Evolutionary conservation across 345 rosid genomes (phyloP), one percentile per base, ranked within the genome.

Genomic region (Arabidopsis arenosa): DNA sequence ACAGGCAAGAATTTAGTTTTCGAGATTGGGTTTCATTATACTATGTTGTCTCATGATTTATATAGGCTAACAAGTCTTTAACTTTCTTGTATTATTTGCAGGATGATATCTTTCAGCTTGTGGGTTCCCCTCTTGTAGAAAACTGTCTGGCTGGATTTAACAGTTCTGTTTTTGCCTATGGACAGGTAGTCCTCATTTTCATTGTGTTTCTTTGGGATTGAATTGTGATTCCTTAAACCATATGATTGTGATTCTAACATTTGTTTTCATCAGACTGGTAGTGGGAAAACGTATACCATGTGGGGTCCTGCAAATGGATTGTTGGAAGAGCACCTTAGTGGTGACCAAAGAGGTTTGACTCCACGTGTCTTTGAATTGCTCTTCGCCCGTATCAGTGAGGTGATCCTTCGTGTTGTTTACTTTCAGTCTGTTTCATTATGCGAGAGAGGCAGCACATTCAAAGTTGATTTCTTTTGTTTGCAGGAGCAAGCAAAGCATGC

Each of bases 141-240:
- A 96, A 96, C 63, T 96, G 99, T 80, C 79, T 96, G 10, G 91
- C 99, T 33, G 99, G 99, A 52, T 96, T 96, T 68, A 96, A 96
- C 78, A 93, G 99, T 80, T 96, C 99, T 48, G 95, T 96, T 4
- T 96, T 96, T 81, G 99, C 98, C 36, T 96, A 93, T 70, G 99
- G 99, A 71, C 98, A 93, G 98, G 99, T 96, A 66, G 13, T 65
- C 7, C 6, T 56, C 45, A 37, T 28, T 69, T 21, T 23, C 54
- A 14, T 7, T 37, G 41, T 48, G 40, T 54, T 48, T 76, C 26
- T 44, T 71, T 58, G 35, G 44, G 13, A 23, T 40, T 40, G 37
- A 43, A 40, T 6, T 61, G 10, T 2, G 5, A 9, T 41, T 47
- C 59, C 60, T 63, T 14, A 3, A 57, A 43, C 37, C 36, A 37